Conservation (phyloP, 176 grass and related monocot species). For the Carex pumila region DNA sequence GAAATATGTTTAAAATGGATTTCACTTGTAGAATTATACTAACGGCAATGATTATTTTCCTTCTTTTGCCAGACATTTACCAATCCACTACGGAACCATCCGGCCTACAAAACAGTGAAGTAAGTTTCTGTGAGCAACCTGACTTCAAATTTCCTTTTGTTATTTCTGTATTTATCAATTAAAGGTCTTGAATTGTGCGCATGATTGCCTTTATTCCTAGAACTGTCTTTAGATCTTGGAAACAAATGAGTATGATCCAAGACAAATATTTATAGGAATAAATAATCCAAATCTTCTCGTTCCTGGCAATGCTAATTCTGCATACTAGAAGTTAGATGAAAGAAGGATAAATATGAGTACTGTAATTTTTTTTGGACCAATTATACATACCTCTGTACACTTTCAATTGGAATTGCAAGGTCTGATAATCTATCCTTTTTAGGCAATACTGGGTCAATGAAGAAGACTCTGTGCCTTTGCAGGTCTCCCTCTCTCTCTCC, state of each 20-base stretch:
- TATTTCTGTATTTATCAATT: background rate
- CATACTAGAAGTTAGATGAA: conserved; percentile 12
- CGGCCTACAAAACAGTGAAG: conserved; percentile 89
- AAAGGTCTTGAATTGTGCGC: conserved; percentile 7
- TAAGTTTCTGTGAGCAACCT: conserved; percentile 29
- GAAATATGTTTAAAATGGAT: background rate
- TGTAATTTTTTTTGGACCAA: background rate
- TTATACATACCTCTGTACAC: background rate
- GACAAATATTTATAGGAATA: background rate
- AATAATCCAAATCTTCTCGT: background rate
- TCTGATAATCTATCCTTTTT: conserved; percentile 13
- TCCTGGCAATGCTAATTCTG: background rate
- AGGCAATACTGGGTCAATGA: conserved; percentile 93
- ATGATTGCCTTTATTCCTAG: background rate
- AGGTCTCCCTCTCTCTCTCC: conserved; percentile 37
- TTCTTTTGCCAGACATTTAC: conserved; percentile 55
- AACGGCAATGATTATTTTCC: conserved; percentile 20
- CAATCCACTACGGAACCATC: conserved; percentile 85
- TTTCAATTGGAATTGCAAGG: conserved; percentile 7
- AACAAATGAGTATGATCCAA: background rate
- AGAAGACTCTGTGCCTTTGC: conserved; percentile 87
- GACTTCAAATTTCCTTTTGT: background rate
- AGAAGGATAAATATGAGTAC: background rate
- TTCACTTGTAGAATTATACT: conserved; percentile 19
- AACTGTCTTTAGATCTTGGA: background rate